Percentiles rank a stretch among this genome's conserved stretches.
Evolutionary conservation across 2,329 filamentous ascomycete species (phyloP).

Genomic region (Microascus cirrosus): DNA sequence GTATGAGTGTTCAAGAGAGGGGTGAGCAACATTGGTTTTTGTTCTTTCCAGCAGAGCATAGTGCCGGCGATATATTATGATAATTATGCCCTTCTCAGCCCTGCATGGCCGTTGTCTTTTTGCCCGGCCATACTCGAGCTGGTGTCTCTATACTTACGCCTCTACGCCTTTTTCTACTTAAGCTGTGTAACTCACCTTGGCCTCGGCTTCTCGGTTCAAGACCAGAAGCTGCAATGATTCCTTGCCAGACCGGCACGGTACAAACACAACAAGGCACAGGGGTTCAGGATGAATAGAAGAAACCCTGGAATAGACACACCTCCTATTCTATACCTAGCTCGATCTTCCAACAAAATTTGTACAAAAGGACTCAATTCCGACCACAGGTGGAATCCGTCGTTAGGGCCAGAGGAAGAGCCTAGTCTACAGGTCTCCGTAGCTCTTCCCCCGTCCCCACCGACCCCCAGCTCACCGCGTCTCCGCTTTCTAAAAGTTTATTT

Average conservation of each 20-base stretch:
- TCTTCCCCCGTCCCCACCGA: not conserved
- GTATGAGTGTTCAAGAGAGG: not conserved
- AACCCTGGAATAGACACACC: not conserved
- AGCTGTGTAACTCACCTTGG: too few species aligned
- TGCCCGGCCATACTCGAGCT: not conserved
- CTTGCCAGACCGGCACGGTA: not conserved
- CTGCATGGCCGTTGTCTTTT: not conserved
- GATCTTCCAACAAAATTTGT: not conserved
- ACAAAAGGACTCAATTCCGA: not conserved
- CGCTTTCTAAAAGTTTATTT: conserved; percentile 10
- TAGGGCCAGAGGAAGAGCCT: not conserved
- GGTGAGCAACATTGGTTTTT: not conserved
- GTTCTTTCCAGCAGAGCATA: not conserved
- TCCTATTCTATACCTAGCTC: not conserved
- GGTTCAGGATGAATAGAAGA: not conserved
- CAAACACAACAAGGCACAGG: not conserved
- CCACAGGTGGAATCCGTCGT: not conserved
- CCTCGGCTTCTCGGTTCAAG: too few species aligned
- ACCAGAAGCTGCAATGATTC: not conserved
- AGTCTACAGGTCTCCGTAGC: not conserved
- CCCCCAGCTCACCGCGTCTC: not conserved
- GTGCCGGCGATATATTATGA: too few species aligned
- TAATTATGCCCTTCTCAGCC: too few species aligned
- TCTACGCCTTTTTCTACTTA: too few species aligned
- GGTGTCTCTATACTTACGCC: too few species aligned